Base-by-base conservation (phyloP, 2,329 filamentous ascomycete genomes). In the Coleophoma eucalyptorum region DNA sequence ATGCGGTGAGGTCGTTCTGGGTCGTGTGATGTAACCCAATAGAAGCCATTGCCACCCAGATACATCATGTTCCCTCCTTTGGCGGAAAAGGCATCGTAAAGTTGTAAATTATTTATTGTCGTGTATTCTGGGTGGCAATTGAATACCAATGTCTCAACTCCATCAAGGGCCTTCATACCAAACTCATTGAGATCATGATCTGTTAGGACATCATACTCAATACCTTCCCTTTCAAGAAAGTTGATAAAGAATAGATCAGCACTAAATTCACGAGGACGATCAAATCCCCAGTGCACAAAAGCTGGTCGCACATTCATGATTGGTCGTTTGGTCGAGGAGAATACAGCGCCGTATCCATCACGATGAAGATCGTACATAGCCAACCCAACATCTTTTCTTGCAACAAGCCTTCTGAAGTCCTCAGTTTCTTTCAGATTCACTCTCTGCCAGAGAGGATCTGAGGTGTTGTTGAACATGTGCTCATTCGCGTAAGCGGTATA, bases 401-500 rank as follows among this genome's bases (percentile, higher is more conserved):
- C 33, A 35, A 35, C 33, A 35, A 35, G 33, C 33, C 33, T 35
- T 35, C n/a, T 35, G 33, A 35, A 35, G 41, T 57, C 47, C 12
- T 55, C 51, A 32, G 55, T 51, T 16, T 58, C 51, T 11, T 8
- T 44, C 13, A 11, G 31, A 44, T 11, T 8, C 26, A 58, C 49
- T 15, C 54, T 51, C 7, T 58, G 54, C 4, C 55, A 63, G 35
- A 55, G 60, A 4, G 53, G 56, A 35, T 35, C 33, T n/a, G 33
- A 35, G 11, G 42, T 26, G 15, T 26, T n/a, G 34, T 71, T 68
- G 19, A 61, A 66, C 54, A 70, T 65, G 26, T 62, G 62, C 51
- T 71, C 68, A 50, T 71, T 70, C n/a, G 68, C 68, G 49, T 71
- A 71, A 0, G 68, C 68, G 4, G 66, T 59, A 40, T 69, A 70